phyloP scores from a whole-genome alignment of 805 yeast species.

The Hanseniaspora thailandica region DNA sequence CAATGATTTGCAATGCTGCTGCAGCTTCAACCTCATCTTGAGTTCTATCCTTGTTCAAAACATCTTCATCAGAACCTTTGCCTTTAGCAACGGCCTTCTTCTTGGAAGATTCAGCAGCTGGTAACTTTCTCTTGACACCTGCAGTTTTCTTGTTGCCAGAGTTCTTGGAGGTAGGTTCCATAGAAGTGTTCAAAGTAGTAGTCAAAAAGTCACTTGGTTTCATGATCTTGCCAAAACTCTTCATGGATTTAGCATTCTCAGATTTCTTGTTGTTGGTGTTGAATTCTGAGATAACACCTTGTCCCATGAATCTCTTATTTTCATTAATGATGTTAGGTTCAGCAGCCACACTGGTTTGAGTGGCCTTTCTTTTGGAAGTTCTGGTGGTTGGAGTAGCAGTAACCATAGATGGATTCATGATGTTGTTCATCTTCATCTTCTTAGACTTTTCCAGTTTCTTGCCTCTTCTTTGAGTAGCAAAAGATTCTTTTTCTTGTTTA shows the following conservation, averaged over 20 bases:
- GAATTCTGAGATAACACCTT: slow-evolving; percentile 12
- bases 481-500: slow-evolving; percentile 12
- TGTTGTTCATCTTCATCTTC: background rate
- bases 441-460: slow-evolving; percentile 9
- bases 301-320: slow-evolving; percentile 9
- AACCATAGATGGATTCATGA: background rate
- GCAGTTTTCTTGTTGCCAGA: background rate
- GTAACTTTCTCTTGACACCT: background rate
- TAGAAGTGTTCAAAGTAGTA: slow-evolving; percentile 8
- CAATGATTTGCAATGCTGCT: slow-evolving; percentile 11
- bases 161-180: slow-evolving; percentile 10
- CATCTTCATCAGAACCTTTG: background rate
- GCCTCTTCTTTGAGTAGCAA: slow-evolving; percentile 14
- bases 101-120: background rate
- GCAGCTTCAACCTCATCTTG: slow-evolving; percentile 8
- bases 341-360: background rate
- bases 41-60: background rate
- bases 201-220: slow-evolving; percentile 14
- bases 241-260: background rate
- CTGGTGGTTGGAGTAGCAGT: background rate
- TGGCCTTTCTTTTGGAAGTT: background rate
- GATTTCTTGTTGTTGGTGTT: background rate
- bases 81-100: background rate
- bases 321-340: background rate
- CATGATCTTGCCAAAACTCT: slow-evolving; percentile 8